Evolutionary conservation across 2,329 filamentous ascomycete species (phyloP).

Genomic region (Onygena corvina): DNA sequence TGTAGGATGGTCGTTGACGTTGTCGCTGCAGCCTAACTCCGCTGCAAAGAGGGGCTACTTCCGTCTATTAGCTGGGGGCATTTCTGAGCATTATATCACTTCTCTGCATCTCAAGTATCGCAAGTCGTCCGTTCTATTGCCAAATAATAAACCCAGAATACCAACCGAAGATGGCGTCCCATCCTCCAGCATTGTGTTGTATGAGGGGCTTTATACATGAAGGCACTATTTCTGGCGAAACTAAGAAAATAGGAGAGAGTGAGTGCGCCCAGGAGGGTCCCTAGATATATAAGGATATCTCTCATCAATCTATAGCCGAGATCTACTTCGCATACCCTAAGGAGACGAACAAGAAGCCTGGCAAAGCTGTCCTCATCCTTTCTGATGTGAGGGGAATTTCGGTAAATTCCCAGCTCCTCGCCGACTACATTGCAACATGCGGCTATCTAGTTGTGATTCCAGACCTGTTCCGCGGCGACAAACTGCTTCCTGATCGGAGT

Average conservation of each 20-base stretch:
- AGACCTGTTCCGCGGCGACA: slow-evolving; percentile 58
- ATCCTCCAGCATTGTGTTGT: slow-evolving; percentile 40
- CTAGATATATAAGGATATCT: slow-evolving; percentile 1
- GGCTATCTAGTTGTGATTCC: slow-evolving; percentile 59
- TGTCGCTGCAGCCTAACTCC: no score
- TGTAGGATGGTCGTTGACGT: no score
- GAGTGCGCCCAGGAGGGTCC: slow-evolving; percentile 12
- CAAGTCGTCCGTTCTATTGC: no score
- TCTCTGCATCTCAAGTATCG: no score
- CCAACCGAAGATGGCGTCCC: slow-evolving; percentile 43
- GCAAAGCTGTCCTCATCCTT: slow-evolving; percentile 45
- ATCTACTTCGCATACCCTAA: slow-evolving; percentile 45
- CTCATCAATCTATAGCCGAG: slow-evolving; percentile 31
- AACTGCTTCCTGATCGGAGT: slow-evolving; percentile 41
- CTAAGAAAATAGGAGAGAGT: slow-evolving; percentile 39
- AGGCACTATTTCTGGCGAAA: slow-evolving; percentile 38
- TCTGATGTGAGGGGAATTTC: slow-evolving; percentile 50
- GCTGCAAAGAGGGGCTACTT: no score
- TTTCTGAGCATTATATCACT: no score
- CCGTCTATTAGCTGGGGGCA: no score
- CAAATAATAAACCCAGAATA: no score
- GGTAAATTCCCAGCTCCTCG: slow-evolving; percentile 51
- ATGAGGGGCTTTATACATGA: slow-evolving; percentile 41
- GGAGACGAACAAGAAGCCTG: slow-evolving; percentile 37
- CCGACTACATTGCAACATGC: slow-evolving; percentile 62